Evolutionary conservation across 768 basidiomycete species (phyloP).

Genomic region (Sarcodon aspratus): DNA sequence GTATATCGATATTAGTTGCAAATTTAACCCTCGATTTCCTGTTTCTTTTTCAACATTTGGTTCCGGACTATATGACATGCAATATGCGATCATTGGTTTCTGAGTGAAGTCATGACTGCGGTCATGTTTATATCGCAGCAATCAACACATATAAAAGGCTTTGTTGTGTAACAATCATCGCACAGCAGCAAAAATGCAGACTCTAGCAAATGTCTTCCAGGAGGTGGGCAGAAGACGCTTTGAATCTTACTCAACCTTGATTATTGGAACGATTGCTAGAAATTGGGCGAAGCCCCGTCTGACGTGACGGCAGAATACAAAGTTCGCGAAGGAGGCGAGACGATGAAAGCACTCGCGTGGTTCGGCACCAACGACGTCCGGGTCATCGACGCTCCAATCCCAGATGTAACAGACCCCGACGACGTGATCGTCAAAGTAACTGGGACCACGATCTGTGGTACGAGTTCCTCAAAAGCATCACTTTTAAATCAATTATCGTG

Average conservation of each 20-base stretch:
- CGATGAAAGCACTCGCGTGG: conserved; percentile 64
- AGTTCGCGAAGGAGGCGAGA: conserved; percentile 35
- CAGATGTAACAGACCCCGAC: conserved; percentile 57
- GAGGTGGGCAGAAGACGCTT: no score
- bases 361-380: conserved; percentile 42
- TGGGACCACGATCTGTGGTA: conserved; percentile 40
- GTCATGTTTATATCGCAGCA: no score
- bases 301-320: conserved; percentile 33
- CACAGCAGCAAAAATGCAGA: background rate
- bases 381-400: conserved; percentile 35
- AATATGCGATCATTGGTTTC: no score
- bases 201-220: background rate
- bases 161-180: no score
- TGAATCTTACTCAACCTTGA: no score
- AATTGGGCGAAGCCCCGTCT: conserved; percentile 28
- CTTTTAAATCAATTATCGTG: no score
- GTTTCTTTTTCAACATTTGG: no score
- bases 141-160: no score
- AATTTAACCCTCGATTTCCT: no score
- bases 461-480: background rate
- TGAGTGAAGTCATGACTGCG: no score
- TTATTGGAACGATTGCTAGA: conserved; percentile 9
- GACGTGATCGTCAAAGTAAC: conserved; percentile 71
- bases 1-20: no score
- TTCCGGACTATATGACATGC: no score